Evolutionary conservation across 2,329 filamentous ascomycete genomes (phyloP).

Genomic region (Bipolaris victoriae): DNA sequence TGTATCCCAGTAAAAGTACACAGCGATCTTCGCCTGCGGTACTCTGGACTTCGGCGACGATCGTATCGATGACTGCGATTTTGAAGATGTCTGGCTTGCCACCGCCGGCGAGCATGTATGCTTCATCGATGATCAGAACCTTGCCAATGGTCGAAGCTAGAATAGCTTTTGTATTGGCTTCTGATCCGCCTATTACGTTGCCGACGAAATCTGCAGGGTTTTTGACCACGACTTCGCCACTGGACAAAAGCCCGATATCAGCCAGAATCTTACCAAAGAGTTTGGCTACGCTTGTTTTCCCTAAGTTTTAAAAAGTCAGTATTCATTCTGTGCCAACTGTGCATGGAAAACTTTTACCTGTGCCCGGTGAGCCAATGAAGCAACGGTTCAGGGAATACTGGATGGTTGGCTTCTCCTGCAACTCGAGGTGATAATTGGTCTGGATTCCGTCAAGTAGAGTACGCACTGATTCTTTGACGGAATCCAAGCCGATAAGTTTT

Average conservation of each 20-base stretch:
- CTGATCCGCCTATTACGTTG: conserved; percentile 66
- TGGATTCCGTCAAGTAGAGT: conserved; percentile 66
- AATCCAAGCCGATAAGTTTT: conserved; percentile 62
- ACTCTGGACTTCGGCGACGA: conserved; percentile 75
- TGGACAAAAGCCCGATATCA: conserved; percentile 70
- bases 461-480: conserved; percentile 67
- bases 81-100: conserved; percentile 59
- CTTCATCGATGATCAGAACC: conserved; percentile 80
- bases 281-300: conserved; percentile 62
- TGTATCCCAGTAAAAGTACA: conserved; percentile 73
- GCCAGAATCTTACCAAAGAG: conserved; percentile 72
- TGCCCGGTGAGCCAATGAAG: conserved; percentile 75
- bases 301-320: neutral
- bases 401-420: conserved; percentile 64
- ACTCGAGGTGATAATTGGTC: conserved; percentile 69
- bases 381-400: conserved; percentile 70
- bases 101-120: conserved; percentile 66
- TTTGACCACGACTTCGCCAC: conserved; percentile 73
- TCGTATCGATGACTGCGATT: conserved; percentile 72
- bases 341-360: conserved; percentile 70
- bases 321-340: conserved; percentile 28
- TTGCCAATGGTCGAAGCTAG: conserved; percentile 71
- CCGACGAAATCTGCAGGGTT: conserved; percentile 78
- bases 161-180: conserved; percentile 74
- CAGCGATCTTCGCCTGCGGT: conserved; percentile 74